These are phyloP conservation scores for Saturnispora sanitii DNA, from an alignment of 805 yeast genomes.

Conservation along the genomic window DNA sequence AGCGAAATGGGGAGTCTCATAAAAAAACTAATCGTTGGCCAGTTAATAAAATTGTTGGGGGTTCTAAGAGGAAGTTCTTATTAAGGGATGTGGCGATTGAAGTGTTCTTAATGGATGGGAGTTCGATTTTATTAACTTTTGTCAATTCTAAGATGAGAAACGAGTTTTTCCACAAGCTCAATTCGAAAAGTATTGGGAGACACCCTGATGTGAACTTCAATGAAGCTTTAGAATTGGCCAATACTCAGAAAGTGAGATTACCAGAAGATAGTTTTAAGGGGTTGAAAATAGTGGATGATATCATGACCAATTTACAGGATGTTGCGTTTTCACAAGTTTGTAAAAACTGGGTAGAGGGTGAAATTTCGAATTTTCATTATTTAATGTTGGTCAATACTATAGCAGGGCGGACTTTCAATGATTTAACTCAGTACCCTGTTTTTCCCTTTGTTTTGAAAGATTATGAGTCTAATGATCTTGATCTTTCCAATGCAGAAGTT, in stretches of 20 bases:
- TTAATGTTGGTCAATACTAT: constrained; percentile 70
- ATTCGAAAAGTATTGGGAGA: constrained; percentile 38
- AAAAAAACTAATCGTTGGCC: constrained; percentile 55
- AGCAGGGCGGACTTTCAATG: constrained; percentile 86
- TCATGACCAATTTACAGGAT: constrained; percentile 12
- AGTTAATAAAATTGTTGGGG: constrained; percentile 45
- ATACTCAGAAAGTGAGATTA: constrained; percentile 21
- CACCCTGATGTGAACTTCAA: constrained; percentile 47
- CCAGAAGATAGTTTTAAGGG: not conserved
- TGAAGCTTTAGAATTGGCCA: constrained; percentile 43
- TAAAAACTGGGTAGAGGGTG: constrained; percentile 64
- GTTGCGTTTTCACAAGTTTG: constrained; percentile 39
- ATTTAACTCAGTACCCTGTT: constrained; percentile 81
- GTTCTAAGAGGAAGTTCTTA: constrained; percentile 66
- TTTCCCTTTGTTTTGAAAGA: constrained; percentile 90
- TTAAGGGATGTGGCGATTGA: constrained; percentile 77
- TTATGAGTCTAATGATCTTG: constrained; percentile 61
- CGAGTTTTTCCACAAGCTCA: constrained; percentile 38
- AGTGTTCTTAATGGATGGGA: constrained; percentile 63
- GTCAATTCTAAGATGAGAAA: constrained; percentile 8
- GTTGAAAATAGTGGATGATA: constrained; percentile 8
- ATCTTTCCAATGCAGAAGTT: constrained; percentile 48
- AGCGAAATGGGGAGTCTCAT: constrained; percentile 7
- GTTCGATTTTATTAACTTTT: constrained; percentile 60
- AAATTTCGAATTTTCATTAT: constrained; percentile 75